Evolutionary conservation across 495 filamentous ascomycete species (phyloP).

Genomic region (Neurospora sp.): DNA sequence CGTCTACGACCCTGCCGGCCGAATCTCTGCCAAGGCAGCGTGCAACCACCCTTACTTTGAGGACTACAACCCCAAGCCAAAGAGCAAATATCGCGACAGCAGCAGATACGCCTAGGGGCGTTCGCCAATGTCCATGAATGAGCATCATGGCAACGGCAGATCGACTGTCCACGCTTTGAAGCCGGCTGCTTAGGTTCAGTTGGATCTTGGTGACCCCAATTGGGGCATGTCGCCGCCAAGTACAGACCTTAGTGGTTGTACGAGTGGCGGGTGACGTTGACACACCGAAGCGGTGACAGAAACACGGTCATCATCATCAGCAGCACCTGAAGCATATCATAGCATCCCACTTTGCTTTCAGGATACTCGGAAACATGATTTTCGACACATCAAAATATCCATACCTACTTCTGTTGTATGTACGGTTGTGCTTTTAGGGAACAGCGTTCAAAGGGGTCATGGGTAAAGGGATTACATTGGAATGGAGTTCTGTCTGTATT

Average conservation of each 20-base stretch:
- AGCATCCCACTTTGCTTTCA: conserved; percentile 13
- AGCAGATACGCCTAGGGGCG: conserved; percentile 29
- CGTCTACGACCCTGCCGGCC: conserved; percentile 86
- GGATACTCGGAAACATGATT: conserved; percentile 12
- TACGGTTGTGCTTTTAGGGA: neutral
- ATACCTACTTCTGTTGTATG: conserved; percentile 1
- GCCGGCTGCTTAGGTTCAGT: conserved; percentile 2
- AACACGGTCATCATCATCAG: neutral
- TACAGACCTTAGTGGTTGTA: neutral
- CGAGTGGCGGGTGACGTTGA: neutral
- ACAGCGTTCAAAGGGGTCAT: neutral
- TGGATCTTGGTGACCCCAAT: neutral
- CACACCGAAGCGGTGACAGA: neutral
- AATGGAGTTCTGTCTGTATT: neutral
- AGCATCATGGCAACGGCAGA: neutral
- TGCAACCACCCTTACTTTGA: conserved; percentile 89
- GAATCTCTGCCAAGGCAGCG: conserved; percentile 93
- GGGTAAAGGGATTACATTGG: neutral
- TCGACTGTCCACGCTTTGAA: neutral
- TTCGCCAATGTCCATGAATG: neutral
- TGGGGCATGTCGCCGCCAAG: neutral
- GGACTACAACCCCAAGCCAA: conserved; percentile 39
- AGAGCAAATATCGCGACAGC: conserved; percentile 20
- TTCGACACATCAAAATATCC: neutral
- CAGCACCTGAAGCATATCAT: conserved; percentile 10